A percentile compares a stretch with the other conserved stretches of the same genome.
phyloP scores from a whole-genome alignment of 805 yeast genomes.

The Metschnikowia proteae region DNA sequence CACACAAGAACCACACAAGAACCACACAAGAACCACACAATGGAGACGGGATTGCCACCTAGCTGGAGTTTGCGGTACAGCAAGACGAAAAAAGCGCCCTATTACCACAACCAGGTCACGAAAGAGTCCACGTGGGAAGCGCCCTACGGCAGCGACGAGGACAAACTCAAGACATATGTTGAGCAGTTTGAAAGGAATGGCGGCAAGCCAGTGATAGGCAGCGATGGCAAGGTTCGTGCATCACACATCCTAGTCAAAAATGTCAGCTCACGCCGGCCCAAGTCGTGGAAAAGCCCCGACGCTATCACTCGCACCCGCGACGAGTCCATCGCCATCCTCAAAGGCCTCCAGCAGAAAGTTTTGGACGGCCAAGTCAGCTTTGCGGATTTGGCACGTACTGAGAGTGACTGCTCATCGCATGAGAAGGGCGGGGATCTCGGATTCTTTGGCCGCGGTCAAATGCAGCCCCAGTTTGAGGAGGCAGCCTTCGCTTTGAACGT shows the following conservation, averaged over 20 bases:
- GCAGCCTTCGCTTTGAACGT: conserved; percentile 79
- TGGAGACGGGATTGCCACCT: conserved; percentile 72
- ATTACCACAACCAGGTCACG: conserved; percentile 68
- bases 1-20: neutral
- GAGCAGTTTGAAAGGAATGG: conserved; percentile 33
- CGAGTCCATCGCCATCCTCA: conserved; percentile 69
- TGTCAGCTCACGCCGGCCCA: conserved; percentile 78
- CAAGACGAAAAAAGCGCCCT: conserved; percentile 77
- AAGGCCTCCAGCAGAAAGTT: conserved; percentile 54
- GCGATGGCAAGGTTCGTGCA: conserved; percentile 63
- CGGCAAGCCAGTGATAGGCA: conserved; percentile 28
- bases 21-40: conserved; percentile 3
- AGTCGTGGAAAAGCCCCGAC: conserved; percentile 78
- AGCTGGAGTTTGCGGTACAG: conserved; percentile 83
- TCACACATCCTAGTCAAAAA: conserved; percentile 84
- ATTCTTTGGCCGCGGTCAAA: conserved; percentile 79
- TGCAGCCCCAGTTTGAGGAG: conserved; percentile 93
- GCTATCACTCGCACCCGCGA: conserved; percentile 76
- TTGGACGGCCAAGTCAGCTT: conserved; percentile 62
- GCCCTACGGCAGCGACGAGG: conserved; percentile 76
- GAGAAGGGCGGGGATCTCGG: conserved; percentile 91
- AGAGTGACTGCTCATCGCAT: conserved; percentile 86
- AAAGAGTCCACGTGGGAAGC: conserved; percentile 86
- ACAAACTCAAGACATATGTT: conserved; percentile 54
- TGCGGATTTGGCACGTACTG: conserved; percentile 70